Conservation (phyloP, 2,329 filamentous ascomycete genomes). For the Aureobasidium mangrovei region DNA sequence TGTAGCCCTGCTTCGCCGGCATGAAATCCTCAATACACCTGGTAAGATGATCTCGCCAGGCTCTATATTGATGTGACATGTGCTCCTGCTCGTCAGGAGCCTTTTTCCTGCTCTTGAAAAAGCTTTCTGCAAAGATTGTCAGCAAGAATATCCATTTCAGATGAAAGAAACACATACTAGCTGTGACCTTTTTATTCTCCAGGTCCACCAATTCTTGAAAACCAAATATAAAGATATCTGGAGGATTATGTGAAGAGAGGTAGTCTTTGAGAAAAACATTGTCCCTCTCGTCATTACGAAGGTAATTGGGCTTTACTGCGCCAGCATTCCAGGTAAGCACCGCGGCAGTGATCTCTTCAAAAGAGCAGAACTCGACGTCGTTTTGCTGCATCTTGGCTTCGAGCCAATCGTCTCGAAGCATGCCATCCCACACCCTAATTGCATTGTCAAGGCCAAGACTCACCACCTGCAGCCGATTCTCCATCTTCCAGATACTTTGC, state of each 20-base stretch:
- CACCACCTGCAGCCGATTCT: constrained; percentile 66
- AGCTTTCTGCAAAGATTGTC: constrained; percentile 48
- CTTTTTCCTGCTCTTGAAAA: constrained; percentile 76
- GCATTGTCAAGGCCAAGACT: constrained; percentile 82
- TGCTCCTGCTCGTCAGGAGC: constrained; percentile 76
- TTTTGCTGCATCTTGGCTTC: constrained; percentile 78
- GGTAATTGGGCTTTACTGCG: constrained; percentile 78
- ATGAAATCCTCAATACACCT: constrained; percentile 76
- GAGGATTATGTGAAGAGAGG: constrained; percentile 64
- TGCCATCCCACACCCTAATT: constrained; percentile 81
- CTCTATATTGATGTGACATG: constrained; percentile 95
- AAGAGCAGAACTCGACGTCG: constrained; percentile 75
- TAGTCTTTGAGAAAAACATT: constrained; percentile 72
- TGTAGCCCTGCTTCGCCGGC: constrained; percentile 67
- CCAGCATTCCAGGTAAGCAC: constrained; percentile 97
- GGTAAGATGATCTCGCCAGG: constrained; percentile 87
- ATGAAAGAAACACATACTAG: constrained; percentile 50
- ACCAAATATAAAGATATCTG: constrained; percentile 88
- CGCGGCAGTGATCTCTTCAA: constrained; percentile 69
- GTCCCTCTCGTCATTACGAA: constrained; percentile 63
- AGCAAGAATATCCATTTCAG: not conserved
- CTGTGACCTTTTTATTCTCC: constrained; percentile 93
- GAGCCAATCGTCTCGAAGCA: constrained; percentile 91
- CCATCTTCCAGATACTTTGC: constrained; percentile 76
- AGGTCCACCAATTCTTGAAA: constrained; percentile 98